phyloP scores from a whole-genome alignment of 495 filamentous ascomycete species.

The Tuber magnatum region DNA sequence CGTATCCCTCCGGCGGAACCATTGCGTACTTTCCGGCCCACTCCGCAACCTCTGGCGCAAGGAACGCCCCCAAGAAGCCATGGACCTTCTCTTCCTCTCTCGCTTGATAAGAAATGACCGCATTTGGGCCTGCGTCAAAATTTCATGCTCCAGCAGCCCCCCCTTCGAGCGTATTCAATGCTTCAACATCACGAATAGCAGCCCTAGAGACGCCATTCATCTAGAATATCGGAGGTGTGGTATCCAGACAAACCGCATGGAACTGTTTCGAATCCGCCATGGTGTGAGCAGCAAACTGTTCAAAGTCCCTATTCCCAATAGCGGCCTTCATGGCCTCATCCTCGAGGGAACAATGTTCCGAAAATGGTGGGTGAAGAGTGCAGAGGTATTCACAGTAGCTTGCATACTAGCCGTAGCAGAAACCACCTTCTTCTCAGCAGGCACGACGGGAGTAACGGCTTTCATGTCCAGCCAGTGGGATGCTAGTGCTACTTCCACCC shows the following conservation, averaged over 20 bases:
- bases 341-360: constrained; percentile 66
- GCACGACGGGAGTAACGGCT: constrained; percentile 79
- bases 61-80: constrained; percentile 56
- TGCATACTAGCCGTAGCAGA: constrained; percentile 90
- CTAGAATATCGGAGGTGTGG: constrained; percentile 94
- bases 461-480: constrained; percentile 92
- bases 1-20: constrained; percentile 49
- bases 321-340: constrained; percentile 84
- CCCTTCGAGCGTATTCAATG: constrained; percentile 69
- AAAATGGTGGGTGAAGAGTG: constrained; percentile 68
- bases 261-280: constrained; percentile 95
- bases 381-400: constrained; percentile 79
- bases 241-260: constrained; percentile 90
- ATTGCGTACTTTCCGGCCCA: constrained; percentile 53
- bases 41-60: constrained; percentile 52
- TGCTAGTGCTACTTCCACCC: constrained; percentile 75
- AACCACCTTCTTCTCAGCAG: constrained; percentile 89
- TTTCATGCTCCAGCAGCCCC: constrained; percentile 82
- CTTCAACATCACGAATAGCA: constrained; percentile 60
- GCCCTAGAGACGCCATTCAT: constrained; percentile 88
- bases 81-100: constrained; percentile 63
- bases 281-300: constrained; percentile 75
- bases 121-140: constrained; percentile 94
- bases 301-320: constrained; percentile 69
- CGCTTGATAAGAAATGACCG: constrained; percentile 85